Evolutionary conservation across 2,329 filamentous ascomycete genomes (phyloP).

Genomic region (Diaporthe citri): DNA sequence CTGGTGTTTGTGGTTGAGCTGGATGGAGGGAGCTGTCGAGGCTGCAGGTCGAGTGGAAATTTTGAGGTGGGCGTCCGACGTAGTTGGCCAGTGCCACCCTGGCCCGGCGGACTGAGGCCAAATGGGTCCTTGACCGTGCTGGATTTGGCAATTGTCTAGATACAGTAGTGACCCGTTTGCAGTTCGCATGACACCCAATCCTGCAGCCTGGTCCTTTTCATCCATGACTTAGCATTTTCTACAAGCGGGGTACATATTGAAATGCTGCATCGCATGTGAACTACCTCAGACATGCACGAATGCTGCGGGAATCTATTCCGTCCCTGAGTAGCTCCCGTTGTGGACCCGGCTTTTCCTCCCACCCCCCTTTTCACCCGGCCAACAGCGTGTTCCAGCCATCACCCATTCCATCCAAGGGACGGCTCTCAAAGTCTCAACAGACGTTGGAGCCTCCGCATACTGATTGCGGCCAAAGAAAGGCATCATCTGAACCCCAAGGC

Average conservation of each 20-base stretch:
- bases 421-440: background rate
- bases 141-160: background rate
- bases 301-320: conserved; percentile 8
- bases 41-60: conserved; percentile 56
- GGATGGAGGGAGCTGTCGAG: conserved; percentile 48
- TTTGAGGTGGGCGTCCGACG: conserved; percentile 32
- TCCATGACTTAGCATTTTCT: background rate
- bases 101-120: conserved; percentile 2
- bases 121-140: background rate
- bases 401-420: background rate
- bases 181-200: background rate
- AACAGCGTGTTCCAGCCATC: background rate
- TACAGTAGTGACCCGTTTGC: conserved; percentile 21
- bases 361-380: background rate
- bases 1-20: conserved; percentile 25
- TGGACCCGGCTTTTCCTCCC: conserved; percentile 2
- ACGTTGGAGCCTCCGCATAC: background rate
- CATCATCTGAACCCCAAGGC: background rate
- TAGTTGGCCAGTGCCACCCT: conserved; percentile 33
- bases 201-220: background rate
- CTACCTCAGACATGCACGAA: background rate
- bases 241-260: background rate
- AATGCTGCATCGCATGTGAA: background rate
- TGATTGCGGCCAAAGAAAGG: background rate
- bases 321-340: conserved; percentile 16